Evolutionary conservation across 2,329 filamentous ascomycete species (phyloP), one percentile per base, ranked within the genome.

Genomic region (Beauveria asiatica): DNA sequence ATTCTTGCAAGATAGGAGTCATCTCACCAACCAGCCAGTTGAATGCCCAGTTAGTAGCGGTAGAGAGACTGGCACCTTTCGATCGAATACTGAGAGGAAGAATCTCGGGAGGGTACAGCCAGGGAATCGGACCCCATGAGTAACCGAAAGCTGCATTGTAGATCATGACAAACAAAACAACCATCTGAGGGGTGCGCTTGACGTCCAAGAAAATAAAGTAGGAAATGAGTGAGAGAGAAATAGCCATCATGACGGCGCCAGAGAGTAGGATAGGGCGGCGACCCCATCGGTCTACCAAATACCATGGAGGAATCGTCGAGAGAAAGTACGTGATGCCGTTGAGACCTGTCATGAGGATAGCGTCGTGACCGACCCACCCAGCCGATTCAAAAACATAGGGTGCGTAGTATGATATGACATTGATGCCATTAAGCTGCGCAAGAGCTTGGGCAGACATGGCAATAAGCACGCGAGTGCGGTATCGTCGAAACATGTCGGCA

Each of bases 41-140:
- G 75, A 94, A 96, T 1, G 93, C 92, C 94, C 94, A 99, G 72
- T 99, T 99, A 37, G 92, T 87, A 19, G 94, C 94, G 1, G 94
- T 97, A 62, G 93, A 97, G 72, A 99, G 76, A 81, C 92, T 96
- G 58, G 94, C 93, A 63, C 94, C 94, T 80, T 97, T 97, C 62
- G 93, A 96, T 68, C 94, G 87, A 71, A 97, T 97, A 78, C 92
- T 97, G 62, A 99, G 80, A 5, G 94, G 94, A 48, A 99, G 80
- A 63, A 99, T 99, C 80, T 99, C 94, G n/a, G 94, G 94, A 16
- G 94, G 94, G 73, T 97, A 97, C 17, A 99, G 79, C 94, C 94
- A 99, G 9, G 94, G 94, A 63, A 99, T 96, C 1, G 94, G 94
- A 19, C 94, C 94, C 94, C 94, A 99, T 17, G 82, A 84, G 70